Evolutionary conservation across 2,329 filamentous ascomycete genomes (phyloP), one percentile per base, ranked within the genome.

Genomic region (Pyrenochaeta sp.): DNA sequence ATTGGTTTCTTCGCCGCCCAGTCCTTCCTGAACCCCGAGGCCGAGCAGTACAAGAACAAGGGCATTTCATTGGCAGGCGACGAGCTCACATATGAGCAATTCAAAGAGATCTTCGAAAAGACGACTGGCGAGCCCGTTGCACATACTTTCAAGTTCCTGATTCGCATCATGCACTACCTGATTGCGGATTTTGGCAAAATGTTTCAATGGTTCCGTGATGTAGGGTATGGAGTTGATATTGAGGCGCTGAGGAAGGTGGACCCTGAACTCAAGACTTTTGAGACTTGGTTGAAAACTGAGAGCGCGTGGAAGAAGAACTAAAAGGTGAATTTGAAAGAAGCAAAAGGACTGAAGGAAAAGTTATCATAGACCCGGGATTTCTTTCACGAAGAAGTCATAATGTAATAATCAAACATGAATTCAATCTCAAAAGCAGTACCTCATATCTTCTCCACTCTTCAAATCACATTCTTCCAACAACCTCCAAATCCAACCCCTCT

Each of bases 51-150:
- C 50, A 65, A 64, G 13, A 71, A 74, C 15, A 64, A 61, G 37
- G 65, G 60, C 3, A 61, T 80, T 14, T 72, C 74, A 6, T 49
- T 82, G 6, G 79, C 78, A 0, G 77, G 78, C 1, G 79, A 81
- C 41, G 75, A 79, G 18, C 51, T 81, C 28, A 76, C 70, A 0
- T 72, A 71, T 22, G 53, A 57, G 0, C 57, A 78, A 24, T 71
- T 74, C 15, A 62, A 63, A 11, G 48, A 61, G 14, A 65, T 73
- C 7, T 81, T 80, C 53, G 66, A 73, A 60, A 53, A 72, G 24
- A 72, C 68, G 35, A 75, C 73, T 0, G 77, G 76, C 0, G 54
- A 69, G 31, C 57, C 64, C 2, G 49, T 79, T 10, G 76, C 76
- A 0, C 59, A 45, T 22, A 73, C 71, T 2, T 80, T 69, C 22